Evolutionary conservation across 176 grass and related monocot genomes (phyloP).

Genomic region (Carex parvula): DNA sequence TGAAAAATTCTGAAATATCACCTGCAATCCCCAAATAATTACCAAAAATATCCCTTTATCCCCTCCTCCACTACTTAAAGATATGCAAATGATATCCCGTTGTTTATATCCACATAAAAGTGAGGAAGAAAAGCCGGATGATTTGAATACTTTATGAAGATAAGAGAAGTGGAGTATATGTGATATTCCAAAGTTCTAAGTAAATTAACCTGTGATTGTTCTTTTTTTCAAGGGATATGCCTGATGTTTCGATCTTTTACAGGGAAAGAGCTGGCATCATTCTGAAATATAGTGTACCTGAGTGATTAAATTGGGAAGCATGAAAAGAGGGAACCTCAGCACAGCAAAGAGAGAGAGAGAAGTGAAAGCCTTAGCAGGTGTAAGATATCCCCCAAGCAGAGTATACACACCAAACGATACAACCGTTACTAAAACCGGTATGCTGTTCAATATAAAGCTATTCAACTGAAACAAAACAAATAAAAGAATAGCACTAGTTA

Average conservation of each 20-base stretch:
- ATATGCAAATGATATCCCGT: neutral
- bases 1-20: neutral
- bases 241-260: neutral
- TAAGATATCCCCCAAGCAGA: constrained; percentile 86
- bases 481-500: neutral
- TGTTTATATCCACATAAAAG: neutral
- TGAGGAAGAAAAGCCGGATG: neutral
- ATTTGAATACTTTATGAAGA: neutral
- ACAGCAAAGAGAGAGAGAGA: constrained; percentile 93
- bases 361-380: constrained; percentile 97
- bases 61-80: neutral
- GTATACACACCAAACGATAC: constrained; percentile 88
- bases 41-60: neutral
- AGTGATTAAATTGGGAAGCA: constrained; percentile 96
- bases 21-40: neutral
- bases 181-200: neutral
- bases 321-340: constrained; percentile 93
- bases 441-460: constrained; percentile 94
- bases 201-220: neutral
- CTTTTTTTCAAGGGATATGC: neutral
- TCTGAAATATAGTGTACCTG: constrained; percentile 47
- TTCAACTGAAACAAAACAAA: constrained; percentile 69
- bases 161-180: neutral
- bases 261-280: constrained; percentile 1
- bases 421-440: constrained; percentile 83